phyloP scores from a whole-genome alignment of 257 asterid species.

The Leonotis leonurus region DNA sequence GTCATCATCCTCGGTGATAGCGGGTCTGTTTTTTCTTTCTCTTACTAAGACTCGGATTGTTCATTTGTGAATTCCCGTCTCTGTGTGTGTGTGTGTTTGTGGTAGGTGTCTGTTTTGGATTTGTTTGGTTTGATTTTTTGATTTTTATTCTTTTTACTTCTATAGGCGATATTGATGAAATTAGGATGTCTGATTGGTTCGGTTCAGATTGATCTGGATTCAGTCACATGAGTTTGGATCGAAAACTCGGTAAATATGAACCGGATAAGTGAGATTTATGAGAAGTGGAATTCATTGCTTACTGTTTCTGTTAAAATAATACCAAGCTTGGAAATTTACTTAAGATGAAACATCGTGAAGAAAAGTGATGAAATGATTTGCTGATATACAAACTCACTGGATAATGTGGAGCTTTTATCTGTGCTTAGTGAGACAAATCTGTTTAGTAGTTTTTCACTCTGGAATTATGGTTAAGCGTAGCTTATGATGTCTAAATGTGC shows the following conservation, averaged over 20 bases:
- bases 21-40: constrained; percentile 29
- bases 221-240: constrained; percentile 9
- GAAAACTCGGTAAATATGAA: background rate
- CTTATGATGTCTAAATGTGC: too few relatives aligned
- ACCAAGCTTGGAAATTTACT: background rate
- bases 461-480: too few relatives aligned
- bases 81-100: background rate
- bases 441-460: background rate
- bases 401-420: background rate
- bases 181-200: background rate
- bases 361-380: background rate
- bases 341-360: background rate
- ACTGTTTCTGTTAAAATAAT: background rate
- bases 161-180: background rate
- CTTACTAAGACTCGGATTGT: too few relatives aligned
- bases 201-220: constrained; percentile 7
- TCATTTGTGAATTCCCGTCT: too few relatives aligned
- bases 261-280: background rate
- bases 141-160: too few relatives aligned
- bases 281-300: background rate
- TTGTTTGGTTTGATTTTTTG: constrained; percentile 1
- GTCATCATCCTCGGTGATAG: constrained; percentile 66
- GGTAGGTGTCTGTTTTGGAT: background rate
- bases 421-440: background rate
- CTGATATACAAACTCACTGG: background rate